These are phyloP conservation scores for Pseudocercospora eumusae DNA, from an alignment of 2,329 filamentous ascomycete species.

Conservation along the genomic window DNA sequence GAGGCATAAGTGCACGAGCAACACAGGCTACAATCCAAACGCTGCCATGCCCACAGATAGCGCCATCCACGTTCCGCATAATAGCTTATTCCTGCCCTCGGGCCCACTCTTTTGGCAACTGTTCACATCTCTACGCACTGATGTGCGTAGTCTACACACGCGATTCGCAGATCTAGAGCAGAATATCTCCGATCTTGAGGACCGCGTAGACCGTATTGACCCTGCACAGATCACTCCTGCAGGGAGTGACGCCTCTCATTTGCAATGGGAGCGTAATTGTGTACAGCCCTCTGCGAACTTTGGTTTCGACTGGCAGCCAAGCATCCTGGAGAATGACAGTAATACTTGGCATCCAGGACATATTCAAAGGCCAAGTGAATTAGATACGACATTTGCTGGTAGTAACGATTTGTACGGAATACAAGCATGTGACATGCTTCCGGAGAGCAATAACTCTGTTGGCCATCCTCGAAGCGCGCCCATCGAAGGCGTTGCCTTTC, in stretches of 20 bases:
- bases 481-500: conserved; percentile 31
- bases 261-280: neutral
- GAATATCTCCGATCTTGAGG: conserved; percentile 30
- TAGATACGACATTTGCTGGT: conserved; percentile 1
- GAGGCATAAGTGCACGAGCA: neutral
- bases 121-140: conserved; percentile 28
- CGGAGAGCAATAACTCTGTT: neutral
- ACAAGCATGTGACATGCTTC: neutral
- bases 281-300: neutral
- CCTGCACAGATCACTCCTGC: conserved; percentile 26
- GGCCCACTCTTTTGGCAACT: conserved; percentile 32
- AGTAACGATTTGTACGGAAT: neutral
- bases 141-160: conserved; percentile 23
- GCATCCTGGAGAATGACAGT: neutral
- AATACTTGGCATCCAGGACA: neutral
- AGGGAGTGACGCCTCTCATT: conserved; percentile 19
- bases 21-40: neutral
- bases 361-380: neutral
- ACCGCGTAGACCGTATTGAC: conserved; percentile 27
- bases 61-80: conserved; percentile 9
- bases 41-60: conserved; percentile 6
- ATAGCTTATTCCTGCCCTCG: conserved; percentile 20
- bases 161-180: conserved; percentile 28
- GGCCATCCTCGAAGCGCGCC: neutral
- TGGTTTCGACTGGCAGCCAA: neutral